A percentile compares a stretch with the other conserved stretches of the same genome.
These are phyloP conservation scores for Mycena metata DNA, from an alignment of 768 basidiomycete species.

Conservation along the genomic window DNA sequence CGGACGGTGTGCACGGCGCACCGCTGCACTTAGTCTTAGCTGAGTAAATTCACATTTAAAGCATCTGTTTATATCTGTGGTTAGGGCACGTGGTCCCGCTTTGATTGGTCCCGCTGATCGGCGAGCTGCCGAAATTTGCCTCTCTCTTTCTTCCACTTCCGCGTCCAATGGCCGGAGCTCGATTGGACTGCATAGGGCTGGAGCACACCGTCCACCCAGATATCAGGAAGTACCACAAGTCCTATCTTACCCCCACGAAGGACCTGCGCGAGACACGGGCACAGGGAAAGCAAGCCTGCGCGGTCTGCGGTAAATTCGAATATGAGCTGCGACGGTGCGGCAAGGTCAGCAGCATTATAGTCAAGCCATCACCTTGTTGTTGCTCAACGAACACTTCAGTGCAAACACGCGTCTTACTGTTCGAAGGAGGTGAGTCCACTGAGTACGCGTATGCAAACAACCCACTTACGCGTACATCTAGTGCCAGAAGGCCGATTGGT, in stretches of 20 bases:
- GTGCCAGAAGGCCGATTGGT: constrained; percentile 35
- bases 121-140: too few species aligned
- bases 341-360: constrained; percentile 27
- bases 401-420: constrained; percentile 31
- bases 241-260: constrained; percentile 29
- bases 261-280: constrained; percentile 26
- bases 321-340: constrained; percentile 25
- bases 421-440: constrained; percentile 32
- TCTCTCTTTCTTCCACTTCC: too few species aligned
- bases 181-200: constrained; percentile 17
- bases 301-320: constrained; percentile 17
- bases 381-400: constrained; percentile 23
- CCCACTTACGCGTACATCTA: constrained; percentile 2
- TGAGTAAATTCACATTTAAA: too few species aligned
- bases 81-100: too few species aligned
- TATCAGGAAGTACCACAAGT: constrained; percentile 34
- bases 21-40: too few species aligned
- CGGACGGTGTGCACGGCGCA: too few species aligned
- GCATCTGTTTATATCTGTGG: too few species aligned
- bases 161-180: constrained; percentile 2
- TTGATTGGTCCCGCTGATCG: too few species aligned
- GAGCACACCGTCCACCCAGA: constrained; percentile 30
- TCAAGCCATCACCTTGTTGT: constrained; percentile 14
- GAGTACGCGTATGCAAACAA: constrained; percentile 19
- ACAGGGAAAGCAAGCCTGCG: constrained; percentile 24